phyloP scores from a whole-genome alignment of 1,139 yeast genomes.

The Pichia sp. region DNA sequence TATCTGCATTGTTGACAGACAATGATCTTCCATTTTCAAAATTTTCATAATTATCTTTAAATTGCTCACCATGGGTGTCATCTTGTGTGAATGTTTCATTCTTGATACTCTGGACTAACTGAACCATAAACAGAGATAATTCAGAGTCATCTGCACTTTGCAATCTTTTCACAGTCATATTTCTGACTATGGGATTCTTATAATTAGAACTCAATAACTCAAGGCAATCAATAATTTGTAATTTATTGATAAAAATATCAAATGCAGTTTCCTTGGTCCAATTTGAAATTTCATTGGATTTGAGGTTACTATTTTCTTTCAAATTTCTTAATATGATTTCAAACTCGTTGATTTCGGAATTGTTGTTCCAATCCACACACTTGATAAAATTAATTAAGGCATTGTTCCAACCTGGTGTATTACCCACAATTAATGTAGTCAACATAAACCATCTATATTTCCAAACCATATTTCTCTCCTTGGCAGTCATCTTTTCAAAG shows the following conservation, averaged over 20 bases:
- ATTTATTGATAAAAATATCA: conserved; percentile 28
- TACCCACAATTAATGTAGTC: conserved; percentile 45
- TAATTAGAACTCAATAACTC: conserved; percentile 81
- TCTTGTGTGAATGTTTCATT: conserved; percentile 47
- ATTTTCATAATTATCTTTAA: conserved; percentile 10
- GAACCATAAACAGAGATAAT: conserved; percentile 76
- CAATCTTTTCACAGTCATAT: conserved; percentile 85
- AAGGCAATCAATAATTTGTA: conserved; percentile 87
- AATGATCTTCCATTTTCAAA: conserved; percentile 8
- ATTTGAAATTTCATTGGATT: background rate
- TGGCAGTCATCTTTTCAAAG: conserved; percentile 73
- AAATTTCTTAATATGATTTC: conserved; percentile 42
- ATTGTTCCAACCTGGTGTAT: conserved; percentile 31
- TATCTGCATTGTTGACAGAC: conserved; percentile 3
- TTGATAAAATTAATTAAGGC: conserved; percentile 72
- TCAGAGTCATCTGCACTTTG: conserved; percentile 79
- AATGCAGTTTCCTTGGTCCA: conserved; percentile 4
- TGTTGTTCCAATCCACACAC: conserved; percentile 87
- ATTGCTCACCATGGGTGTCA: background rate
- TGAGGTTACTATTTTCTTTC: conserved; percentile 15
- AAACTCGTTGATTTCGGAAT: conserved; percentile 75
- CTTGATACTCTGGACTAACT: conserved; percentile 88
- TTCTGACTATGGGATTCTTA: conserved; percentile 55
- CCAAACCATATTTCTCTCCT: conserved; percentile 90
- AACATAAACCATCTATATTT: conserved; percentile 85